Percentiles rank a stretch among this genome's conserved stretches.
Conservation (phyloP, 2,329 filamentous ascomycete genomes). For the Dactylellina sp. region DNA sequence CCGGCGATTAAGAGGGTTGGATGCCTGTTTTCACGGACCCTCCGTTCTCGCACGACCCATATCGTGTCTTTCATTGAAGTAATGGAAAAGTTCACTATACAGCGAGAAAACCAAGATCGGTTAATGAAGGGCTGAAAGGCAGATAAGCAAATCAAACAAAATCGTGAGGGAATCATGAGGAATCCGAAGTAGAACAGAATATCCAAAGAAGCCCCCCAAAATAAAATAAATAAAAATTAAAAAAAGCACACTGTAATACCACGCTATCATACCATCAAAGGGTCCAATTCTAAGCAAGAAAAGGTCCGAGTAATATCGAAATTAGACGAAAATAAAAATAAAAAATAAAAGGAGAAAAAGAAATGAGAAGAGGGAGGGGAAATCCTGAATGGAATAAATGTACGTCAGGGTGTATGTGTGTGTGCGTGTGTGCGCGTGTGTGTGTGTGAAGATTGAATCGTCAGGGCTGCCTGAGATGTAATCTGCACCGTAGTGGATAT, state of each 20-base stretch:
- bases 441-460: conserved; percentile 1
- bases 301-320: too few species aligned
- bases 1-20: conserved; percentile 20
- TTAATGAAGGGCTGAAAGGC: conserved; percentile 2
- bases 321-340: neutral
- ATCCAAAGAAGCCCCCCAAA: too few species aligned
- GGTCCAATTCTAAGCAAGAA: too few species aligned
- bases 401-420: neutral
- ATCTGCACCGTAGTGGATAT: conserved; percentile 51
- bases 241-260: too few species aligned
- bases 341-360: neutral
- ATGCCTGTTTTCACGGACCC: too few species aligned
- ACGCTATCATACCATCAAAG: too few species aligned
- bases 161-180: neutral
- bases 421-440: too few species aligned
- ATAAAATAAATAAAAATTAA: too few species aligned
- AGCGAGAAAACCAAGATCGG: conserved; percentile 8
- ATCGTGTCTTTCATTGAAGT: conserved; percentile 2
- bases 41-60: conserved; percentile 23
- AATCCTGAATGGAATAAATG: neutral
- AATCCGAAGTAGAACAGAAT: neutral
- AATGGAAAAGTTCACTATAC: too few species aligned
- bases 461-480: conserved; percentile 29
- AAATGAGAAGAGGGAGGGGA: neutral
- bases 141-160: neutral